These are phyloP conservation scores for Micractinium sp. DNA, from an alignment of 139 green algal species.

Conservation along the genomic window DNA sequence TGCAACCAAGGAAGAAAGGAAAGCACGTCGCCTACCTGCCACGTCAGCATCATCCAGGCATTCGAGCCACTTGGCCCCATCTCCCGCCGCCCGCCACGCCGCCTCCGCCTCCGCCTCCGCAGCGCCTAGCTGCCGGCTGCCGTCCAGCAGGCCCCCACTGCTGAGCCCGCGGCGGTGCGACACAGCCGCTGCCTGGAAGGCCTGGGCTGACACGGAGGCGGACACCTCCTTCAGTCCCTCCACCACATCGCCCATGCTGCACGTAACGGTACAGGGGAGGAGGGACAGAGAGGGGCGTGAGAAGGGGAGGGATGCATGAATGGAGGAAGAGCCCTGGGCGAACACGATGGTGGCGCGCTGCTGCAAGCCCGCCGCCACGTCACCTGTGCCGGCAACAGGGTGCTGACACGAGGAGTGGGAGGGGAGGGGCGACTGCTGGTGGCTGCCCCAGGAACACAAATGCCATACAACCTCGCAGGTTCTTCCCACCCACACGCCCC, in stretches of 20 bases:
- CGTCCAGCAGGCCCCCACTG: neutral
- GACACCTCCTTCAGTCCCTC: conserved; percentile 14
- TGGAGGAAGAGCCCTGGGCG: neutral
- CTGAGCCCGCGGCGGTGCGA: neutral
- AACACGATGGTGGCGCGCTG: too few species aligned
- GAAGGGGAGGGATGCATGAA: neutral
- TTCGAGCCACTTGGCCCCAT: conserved; percentile 44
- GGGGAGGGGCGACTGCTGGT: too few species aligned
- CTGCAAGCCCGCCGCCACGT: too few species aligned
- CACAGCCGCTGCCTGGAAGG: neutral
- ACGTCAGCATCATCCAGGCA: conserved; percentile 48
- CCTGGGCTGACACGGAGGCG: neutral
- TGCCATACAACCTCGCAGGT: neutral
- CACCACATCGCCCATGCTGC: conserved; percentile 38
- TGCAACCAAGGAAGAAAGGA: neutral
- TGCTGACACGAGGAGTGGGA: neutral
- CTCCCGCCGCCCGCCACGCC: conserved; percentile 23
- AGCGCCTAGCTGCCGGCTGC: neutral
- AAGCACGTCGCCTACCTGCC: neutral
- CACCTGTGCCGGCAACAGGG: too few species aligned
- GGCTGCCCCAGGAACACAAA: neutral
- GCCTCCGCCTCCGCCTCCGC: conserved; percentile 3
- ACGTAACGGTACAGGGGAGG: too few species aligned
- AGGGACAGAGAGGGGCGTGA: neutral
- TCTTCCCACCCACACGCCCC: too few species aligned